Conservation (phyloP, 2,329 filamentous ascomycete genomes). For the Keithomyces neogunnii region DNA sequence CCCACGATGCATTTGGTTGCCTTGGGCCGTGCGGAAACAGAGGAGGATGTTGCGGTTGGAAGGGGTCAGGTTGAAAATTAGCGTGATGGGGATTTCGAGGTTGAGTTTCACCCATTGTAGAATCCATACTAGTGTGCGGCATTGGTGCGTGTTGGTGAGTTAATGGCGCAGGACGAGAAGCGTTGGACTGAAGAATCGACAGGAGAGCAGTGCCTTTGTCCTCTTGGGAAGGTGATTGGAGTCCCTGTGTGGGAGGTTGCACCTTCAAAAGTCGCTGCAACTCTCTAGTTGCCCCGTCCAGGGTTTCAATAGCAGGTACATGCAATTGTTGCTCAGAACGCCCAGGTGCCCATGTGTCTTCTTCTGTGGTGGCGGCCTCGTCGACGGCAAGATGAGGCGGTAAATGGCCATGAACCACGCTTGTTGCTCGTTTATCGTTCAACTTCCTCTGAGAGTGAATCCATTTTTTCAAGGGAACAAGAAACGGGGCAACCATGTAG, state of each 20-base stretch:
- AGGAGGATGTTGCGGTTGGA: constrained; percentile 20
- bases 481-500: constrained; percentile 95
- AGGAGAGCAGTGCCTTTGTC: constrained; percentile 45
- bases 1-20: constrained; percentile 11
- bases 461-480: constrained; percentile 81
- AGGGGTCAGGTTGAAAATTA: constrained; percentile 32
- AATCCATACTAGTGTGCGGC: constrained; percentile 47
- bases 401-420: constrained; percentile 29
- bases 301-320: constrained; percentile 33
- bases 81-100: constrained; percentile 51
- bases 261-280: constrained; percentile 48
- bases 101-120: constrained; percentile 39
- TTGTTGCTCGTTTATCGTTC: constrained; percentile 43
- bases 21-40: constrained; percentile 18
- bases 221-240: constrained; percentile 27
- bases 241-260: constrained; percentile 42
- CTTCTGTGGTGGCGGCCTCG: constrained; percentile 53
- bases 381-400: constrained; percentile 36
- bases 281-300: constrained; percentile 43
- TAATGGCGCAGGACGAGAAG: constrained; percentile 8
- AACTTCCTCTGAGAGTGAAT: constrained; percentile 74
- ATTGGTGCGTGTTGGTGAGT: constrained; percentile 16
- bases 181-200: constrained; percentile 40
- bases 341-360: constrained; percentile 43
- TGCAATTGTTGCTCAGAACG: constrained; percentile 23